Evolutionary conservation across 2,329 filamentous ascomycete species (phyloP).

Genomic region (Fusarium floridanum): DNA sequence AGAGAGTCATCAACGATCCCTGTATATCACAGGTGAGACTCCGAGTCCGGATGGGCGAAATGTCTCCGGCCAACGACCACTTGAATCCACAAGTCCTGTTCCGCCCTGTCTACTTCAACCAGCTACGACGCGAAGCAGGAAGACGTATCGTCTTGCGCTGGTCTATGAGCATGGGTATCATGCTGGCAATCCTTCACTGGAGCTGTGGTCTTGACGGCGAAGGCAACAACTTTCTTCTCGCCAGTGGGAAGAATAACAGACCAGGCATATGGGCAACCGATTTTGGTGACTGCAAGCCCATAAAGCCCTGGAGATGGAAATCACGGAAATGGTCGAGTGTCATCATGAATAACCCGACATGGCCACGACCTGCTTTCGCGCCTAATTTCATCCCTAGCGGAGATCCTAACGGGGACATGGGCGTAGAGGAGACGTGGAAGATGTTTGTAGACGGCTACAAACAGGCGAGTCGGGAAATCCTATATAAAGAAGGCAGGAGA

Average conservation of each 20-base stretch:
- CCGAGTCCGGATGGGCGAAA: conserved; percentile 16
- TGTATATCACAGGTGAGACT: conserved; percentile 18
- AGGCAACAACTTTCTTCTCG: conserved; percentile 42
- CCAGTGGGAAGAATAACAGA: not conserved
- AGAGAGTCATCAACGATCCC: not conserved
- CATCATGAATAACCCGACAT: conserved; percentile 22
- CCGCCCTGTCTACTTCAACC: conserved; percentile 40
- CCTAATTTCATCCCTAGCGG: not conserved
- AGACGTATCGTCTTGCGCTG: not conserved
- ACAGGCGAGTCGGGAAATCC: not conserved
- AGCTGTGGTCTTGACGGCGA: conserved; percentile 36
- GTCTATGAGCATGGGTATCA: conserved; percentile 32
- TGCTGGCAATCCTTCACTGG: conserved; percentile 45
- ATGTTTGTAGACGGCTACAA: conserved; percentile 4
- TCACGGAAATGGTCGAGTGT: not conserved
- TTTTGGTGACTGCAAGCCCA: conserved; percentile 37
- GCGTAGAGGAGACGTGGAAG: not conserved
- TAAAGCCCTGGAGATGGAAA: not conserved
- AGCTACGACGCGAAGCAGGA: conserved; percentile 25
- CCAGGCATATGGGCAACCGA: conserved; percentile 39
- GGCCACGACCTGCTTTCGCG: conserved; percentile 20
- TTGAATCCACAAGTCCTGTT: conserved; percentile 2
- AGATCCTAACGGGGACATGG: not conserved
- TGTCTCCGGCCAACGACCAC: not conserved
- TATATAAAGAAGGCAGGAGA: not conserved